Evolutionary conservation across 2,329 filamentous ascomycete species (phyloP).

Genomic region (Bipolaris bicolor): DNA sequence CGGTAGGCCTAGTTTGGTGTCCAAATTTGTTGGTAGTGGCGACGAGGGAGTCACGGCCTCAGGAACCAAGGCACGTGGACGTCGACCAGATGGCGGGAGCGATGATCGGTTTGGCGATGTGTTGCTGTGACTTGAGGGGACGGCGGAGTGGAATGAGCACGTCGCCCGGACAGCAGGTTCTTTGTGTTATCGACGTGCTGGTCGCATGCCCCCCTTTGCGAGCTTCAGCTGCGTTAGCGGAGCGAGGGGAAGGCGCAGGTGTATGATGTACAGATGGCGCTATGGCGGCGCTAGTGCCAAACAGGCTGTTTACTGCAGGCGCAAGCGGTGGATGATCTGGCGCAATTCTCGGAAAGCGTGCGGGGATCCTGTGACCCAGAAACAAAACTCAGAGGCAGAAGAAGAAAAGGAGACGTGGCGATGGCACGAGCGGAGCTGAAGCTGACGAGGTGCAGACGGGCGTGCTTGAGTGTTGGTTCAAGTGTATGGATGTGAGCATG

Average conservation of each 20-base stretch:
- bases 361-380: background rate
- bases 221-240: constrained; percentile 22
- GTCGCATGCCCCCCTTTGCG: constrained; percentile 30
- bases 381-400: background rate
- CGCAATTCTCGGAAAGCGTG: constrained; percentile 19
- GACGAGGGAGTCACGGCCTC: constrained; percentile 20
- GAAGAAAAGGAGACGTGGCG: background rate
- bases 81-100: constrained; percentile 16
- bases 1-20: constrained; percentile 13
- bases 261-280: constrained; percentile 33
- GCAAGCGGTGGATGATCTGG: constrained; percentile 28
- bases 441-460: background rate
- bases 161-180: constrained; percentile 13
- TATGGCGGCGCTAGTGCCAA: constrained; percentile 27
- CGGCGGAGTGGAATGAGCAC: constrained; percentile 3
- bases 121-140: background rate
- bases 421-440: background rate
- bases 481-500: background rate
- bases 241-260: constrained; percentile 22
- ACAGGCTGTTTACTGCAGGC: constrained; percentile 25
- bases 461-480: constrained; percentile 2
- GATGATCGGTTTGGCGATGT: background rate
- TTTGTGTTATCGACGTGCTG: constrained; percentile 19
- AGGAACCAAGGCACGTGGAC: constrained; percentile 26
- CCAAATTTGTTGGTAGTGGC: constrained; percentile 17